Evolutionary conservation across 768 basidiomycete genomes (phyloP), one percentile per base, ranked within the genome.

Genomic region (Mycena rosella): DNA sequence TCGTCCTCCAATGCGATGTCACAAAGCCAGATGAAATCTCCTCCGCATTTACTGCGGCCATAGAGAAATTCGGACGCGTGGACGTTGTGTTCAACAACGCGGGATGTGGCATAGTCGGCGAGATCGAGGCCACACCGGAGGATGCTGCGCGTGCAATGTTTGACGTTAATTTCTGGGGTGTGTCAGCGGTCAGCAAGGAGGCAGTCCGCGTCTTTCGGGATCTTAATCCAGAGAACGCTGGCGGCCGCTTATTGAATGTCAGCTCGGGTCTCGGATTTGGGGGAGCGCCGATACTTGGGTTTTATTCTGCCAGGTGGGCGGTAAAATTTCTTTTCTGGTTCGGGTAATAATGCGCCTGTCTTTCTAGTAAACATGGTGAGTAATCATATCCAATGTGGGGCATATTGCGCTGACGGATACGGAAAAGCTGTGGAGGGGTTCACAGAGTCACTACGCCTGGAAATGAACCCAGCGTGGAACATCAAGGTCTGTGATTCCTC

Each of bases 91-190:
- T 70, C 53, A 72, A 73, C 55, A 72, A 72, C 51, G 72, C 70
- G 2, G 72, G 74, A 7, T 57, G 17, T 14, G 32, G 10, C 2
- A 27, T 75, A 24, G 2, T 74, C 0, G 74, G 70, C 40, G 78
- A 79, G 42, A 60, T 74, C 2, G 78, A 79, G 55, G 69, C 51
- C 22, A 66, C 42, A 0, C 71, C 67, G 27, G 63, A 72, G 27
- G 71, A 71, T 3, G 29, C 20, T 0, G 78, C 77, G 7, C 65
- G 63, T 1, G 63, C 51, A 0, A 14, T 75, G 68, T 77, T 78
- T 17, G 73, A 78, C 0, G 74, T 74, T 3, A 78, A 79, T 36
- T 73, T 77, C 40, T 77, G 73, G 77, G 73, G 75, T 2, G 73
- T 71, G 5, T 11, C 44, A 13, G 45, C 32, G 8, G 62, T 68